Percentiles rank a stretch among this genome's conserved stretches.
Conservation (phyloP, 2,329 filamentous ascomycete genomes). For the Phymatotrichopsis omnivora region DNA sequence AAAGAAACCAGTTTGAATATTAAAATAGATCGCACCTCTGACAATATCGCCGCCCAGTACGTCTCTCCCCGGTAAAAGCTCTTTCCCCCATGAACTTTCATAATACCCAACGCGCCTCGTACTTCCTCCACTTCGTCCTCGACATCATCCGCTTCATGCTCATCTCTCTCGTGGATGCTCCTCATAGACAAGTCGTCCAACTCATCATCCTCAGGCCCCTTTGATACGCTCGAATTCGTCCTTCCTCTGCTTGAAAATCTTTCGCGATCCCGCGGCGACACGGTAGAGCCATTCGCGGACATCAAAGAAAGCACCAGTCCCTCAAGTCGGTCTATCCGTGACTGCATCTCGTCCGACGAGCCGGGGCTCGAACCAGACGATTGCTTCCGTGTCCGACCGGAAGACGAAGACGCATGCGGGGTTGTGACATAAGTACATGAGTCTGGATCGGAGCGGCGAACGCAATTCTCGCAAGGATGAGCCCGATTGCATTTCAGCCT, state of each 20-base stretch:
- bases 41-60: slow-evolving; percentile 71
- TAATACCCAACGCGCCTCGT: slow-evolving; percentile 63
- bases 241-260: slow-evolving; percentile 28
- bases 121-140: slow-evolving; percentile 47
- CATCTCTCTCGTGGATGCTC: slow-evolving; percentile 26
- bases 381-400: slow-evolving; percentile 19
- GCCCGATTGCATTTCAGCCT: slow-evolving; percentile 86
- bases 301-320: slow-evolving; percentile 85
- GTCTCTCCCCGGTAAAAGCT: slow-evolving; percentile 69
- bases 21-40: slow-evolving; percentile 53
- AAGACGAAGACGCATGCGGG: slow-evolving; percentile 5
- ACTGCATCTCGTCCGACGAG: slow-evolving; percentile 89
- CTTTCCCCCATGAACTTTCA: slow-evolving; percentile 69
- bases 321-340: slow-evolving; percentile 90
- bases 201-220: slow-evolving; percentile 41
- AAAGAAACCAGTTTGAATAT: too few relatives aligned
- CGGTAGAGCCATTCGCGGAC: slow-evolving; percentile 52
- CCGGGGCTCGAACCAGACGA: slow-evolving; percentile 23
- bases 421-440: slow-evolving; percentile 67
- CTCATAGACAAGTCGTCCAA: slow-evolving; percentile 39
- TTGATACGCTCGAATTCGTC: slow-evolving; percentile 21
- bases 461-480: slow-evolving; percentile 87
- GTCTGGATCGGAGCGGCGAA: slow-evolving; percentile 69
- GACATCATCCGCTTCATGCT: slow-evolving; percentile 33
- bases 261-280: slow-evolving; percentile 35